Base-by-base conservation (phyloP, 1,284 basidiomycete genomes). In the Anthracocystis panici-leucophaei region DNA sequence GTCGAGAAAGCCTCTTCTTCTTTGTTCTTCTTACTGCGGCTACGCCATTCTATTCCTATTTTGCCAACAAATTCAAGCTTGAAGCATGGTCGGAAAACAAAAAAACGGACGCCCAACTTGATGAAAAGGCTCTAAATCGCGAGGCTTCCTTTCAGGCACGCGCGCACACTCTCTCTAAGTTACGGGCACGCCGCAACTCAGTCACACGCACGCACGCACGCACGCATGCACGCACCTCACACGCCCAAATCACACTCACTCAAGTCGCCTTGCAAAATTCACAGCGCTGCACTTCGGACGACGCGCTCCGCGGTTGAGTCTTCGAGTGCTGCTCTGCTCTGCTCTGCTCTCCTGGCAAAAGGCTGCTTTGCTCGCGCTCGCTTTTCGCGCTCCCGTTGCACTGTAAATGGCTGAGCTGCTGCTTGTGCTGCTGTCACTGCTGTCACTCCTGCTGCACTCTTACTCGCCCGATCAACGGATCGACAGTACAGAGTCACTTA, bases 271-370 rank as follows among this genome's bases (percentile, higher is more conserved):
- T n/a, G n/a, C 42, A 1, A 45, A 45, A 14, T 45, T 45, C 23
- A 25, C 44, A 45, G 45, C 25, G 23, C 29, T 49, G 48, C 48
- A 49, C 5, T 27, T 49, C 48, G 48, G 48, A 10, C 48, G 29
- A 49, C 48, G 48, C 48, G 48, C 20, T 27, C 29, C n/a, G 48
- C 48, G 35, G 35, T 38, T 38, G 35, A 38, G 35, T 38, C 11
- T 12, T 38, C 14, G 35, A 38, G 35, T 38, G 35, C 31, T 38
- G 35, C 12, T 38, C 35, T 38, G 48, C 48, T 49, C 25, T 49
- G 14, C 44, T 21, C 18, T 41, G 40, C 14, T 41, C 20, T 21
- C 7, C 41, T 42, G 40, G 40, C 33, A 33, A 41, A n/a, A 3
- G 41, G 6, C 3, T 45, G 8, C 9, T n/a, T 23, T 9, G 23